These are phyloP conservation scores for Monosporozyma aerobia DNA, from an alignment of 805 yeast species.

Conservation along the genomic window DNA sequence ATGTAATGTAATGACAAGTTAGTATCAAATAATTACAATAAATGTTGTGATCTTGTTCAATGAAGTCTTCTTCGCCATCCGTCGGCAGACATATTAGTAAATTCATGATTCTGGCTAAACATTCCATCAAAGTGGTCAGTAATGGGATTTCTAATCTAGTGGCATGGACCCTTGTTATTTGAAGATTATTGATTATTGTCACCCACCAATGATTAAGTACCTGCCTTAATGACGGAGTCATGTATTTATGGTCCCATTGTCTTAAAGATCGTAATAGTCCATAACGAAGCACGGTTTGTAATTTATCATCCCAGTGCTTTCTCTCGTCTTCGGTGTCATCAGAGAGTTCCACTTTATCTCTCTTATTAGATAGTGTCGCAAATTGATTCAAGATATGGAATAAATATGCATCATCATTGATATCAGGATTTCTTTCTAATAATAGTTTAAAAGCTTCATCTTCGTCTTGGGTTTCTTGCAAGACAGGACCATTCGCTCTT, in stretches of 20 bases:
- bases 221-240: conserved; percentile 7
- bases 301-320: neutral
- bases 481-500: neutral
- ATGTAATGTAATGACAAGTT: conserved; percentile 23
- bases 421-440: neutral
- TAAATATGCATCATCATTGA: conserved; percentile 13
- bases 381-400: conserved; percentile 19
- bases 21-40: conserved; percentile 21
- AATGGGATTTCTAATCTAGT: conserved; percentile 4
- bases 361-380: conserved; percentile 12
- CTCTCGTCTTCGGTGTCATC: conserved; percentile 4
- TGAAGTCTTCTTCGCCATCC: conserved; percentile 21
- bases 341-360: conserved; percentile 1
- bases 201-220: conserved; percentile 29
- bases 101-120: conserved; percentile 11
- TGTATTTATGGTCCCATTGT: neutral
- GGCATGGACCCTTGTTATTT: neutral
- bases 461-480: neutral
- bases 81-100: conserved; percentile 12
- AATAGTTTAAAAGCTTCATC: neutral
- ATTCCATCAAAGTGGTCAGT: conserved; percentile 28
- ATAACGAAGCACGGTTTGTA: conserved; percentile 3
- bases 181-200: conserved; percentile 6
- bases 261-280: conserved; percentile 1
- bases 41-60: conserved; percentile 16